Evolutionary conservation across 78 protist species (phyloP), one percentile per base, ranked within the genome.

Genomic region (Neovahlkampfia damariscottae): DNA sequence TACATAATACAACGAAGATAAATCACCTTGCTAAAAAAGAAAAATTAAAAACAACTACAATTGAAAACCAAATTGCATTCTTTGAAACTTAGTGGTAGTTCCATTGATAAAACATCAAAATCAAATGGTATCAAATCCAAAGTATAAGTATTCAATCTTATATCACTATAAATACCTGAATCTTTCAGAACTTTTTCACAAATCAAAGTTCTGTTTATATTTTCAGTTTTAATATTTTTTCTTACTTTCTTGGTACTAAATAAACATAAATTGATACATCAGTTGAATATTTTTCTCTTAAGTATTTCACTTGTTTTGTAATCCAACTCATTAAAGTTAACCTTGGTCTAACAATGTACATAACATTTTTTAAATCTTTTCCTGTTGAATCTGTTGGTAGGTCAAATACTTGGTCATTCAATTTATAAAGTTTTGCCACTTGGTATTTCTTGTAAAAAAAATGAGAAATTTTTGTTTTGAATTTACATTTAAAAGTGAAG

Each of bases 381-480:
- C 62, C 79, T 19, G 86, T 75, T 38, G 76, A 75, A 10, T 74
- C 86, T 0, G 79, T 8, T n/a, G 38, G 58, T 7, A 92, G 38
- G 40, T 81, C 86, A 72, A 72, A 82, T 1, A 88, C 84, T 72
- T 81, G n/a, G n/a, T n/a, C n/a, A n/a, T n/a, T n/a, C n/a, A n/a
- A n/a, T n/a, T n/a, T n/a, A n/a, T n/a, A n/a, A n/a, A n/a, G n/a
- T n/a, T n/a, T n/a, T n/a, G n/a, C n/a, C n/a, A n/a, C n/a, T n/a
- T n/a, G n/a, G n/a, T n/a, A n/a, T n/a, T n/a, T n/a, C n/a, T n/a
- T n/a, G n/a, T n/a, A n/a, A n/a, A n/a, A n/a, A n/a, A n/a, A n/a
- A n/a, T n/a, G n/a, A n/a, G n/a, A n/a, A n/a, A n/a, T n/a, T n/a
- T 86, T 19, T 90, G 92, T 27, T 88, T 85, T 10, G 94, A 94